These are phyloP conservation scores for Aristolochia californica DNA, from an alignment of 164 flowering plant genomes.

Conservation along the genomic window DNA sequence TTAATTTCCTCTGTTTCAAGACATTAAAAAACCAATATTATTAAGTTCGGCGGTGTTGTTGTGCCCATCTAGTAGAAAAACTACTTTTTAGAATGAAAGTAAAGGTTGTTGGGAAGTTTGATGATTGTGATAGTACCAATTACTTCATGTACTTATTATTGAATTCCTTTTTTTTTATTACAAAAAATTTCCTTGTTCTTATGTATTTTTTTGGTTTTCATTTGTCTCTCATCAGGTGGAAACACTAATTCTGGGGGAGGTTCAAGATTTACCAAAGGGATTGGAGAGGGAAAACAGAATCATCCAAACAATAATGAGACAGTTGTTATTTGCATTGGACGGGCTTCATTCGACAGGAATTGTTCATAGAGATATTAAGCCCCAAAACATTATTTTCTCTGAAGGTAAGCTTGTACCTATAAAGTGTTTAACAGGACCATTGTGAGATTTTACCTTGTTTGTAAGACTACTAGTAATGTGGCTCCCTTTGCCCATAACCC, in stretches of 20 bases:
- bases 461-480: no score
- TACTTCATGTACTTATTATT: no score
- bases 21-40: no score
- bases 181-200: neutral
- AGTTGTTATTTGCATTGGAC: conserved; percentile 85
- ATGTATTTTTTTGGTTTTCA: neutral
- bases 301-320: conserved; percentile 84
- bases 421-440: neutral
- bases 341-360: conserved; percentile 97
- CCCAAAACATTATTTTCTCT: conserved; percentile 89
- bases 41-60: no score
- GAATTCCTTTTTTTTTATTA: no score
- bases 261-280: conserved; percentile 76
- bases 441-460: neutral
- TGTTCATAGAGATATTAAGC: conserved; percentile 94
- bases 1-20: no score
- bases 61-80: no score
- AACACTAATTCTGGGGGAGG: conserved; percentile 71
- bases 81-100: no score
- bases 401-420: conserved; percentile 46
- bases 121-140: no score
- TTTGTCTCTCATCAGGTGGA: conserved; percentile 52
- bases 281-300: conserved; percentile 83
- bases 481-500: conserved; percentile 1
- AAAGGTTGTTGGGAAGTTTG: no score